Evolutionary conservation across 148 eudicot species (phyloP).

Genomic region (Mesembryanthemum crystallinum): DNA sequence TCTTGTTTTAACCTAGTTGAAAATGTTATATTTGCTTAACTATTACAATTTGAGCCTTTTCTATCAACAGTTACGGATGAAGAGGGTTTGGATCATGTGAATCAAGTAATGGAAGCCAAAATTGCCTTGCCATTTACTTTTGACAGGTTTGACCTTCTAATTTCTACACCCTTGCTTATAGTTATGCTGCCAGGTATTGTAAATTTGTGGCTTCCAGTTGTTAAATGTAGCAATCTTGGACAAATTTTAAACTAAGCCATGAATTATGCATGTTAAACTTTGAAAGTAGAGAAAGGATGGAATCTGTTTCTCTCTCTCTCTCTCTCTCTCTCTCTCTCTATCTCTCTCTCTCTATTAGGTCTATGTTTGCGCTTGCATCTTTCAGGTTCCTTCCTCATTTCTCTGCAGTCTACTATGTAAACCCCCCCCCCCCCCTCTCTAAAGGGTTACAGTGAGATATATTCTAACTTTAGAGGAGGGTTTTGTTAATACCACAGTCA

Average conservation of each 20-base stretch:
- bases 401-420: background rate
- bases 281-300: background rate
- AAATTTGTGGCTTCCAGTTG: background rate
- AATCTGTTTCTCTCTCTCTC: background rate
- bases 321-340: no score
- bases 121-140: constrained; percentile 52
- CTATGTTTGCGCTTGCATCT: constrained; percentile 4
- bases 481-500: background rate
- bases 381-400: constrained; percentile 7
- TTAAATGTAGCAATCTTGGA: background rate
- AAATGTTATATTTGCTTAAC: constrained; percentile 10
- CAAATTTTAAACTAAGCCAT: background rate
- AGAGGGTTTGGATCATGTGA: constrained; percentile 91
- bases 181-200: constrained; percentile 12
- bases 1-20: constrained; percentile 13
- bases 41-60: constrained; percentile 38
- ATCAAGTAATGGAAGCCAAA: constrained; percentile 92
- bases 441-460: background rate
- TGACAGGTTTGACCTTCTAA: constrained; percentile 59
- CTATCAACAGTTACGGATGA: constrained; percentile 73
- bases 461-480: background rate
- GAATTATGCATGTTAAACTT: background rate
- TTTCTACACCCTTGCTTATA: constrained; percentile 13
- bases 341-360: no score
- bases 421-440: no score